These are phyloP conservation scores for Biscogniauxia marginata DNA, from an alignment of 2,329 filamentous ascomycete genomes.

Conservation along the genomic window DNA sequence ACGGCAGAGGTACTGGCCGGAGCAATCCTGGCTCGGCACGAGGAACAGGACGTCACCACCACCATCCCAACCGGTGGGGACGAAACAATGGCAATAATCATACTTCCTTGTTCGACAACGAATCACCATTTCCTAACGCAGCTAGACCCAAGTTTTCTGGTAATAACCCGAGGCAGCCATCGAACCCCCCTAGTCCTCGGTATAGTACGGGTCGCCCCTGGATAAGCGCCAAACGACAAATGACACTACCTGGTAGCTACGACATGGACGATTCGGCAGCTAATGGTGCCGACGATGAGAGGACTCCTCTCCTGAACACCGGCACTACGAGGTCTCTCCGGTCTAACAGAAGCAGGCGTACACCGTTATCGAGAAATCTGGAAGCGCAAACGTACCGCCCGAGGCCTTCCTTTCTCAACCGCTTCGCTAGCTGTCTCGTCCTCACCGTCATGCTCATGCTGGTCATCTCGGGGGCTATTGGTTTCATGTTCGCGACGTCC, in stretches of 20 bases:
- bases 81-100: conserved; percentile 67
- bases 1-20: conserved; percentile 61
- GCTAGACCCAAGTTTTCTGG: conserved; percentile 62
- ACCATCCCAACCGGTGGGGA: conserved; percentile 72
- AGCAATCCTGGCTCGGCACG: conserved; percentile 61
- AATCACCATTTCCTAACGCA: conserved; percentile 73
- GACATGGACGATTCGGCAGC: conserved; percentile 78
- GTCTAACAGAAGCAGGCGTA: conserved; percentile 58
- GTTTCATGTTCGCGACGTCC: conserved; percentile 88
- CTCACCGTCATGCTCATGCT: conserved; percentile 79
- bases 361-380: conserved; percentile 60
- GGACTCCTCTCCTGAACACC: conserved; percentile 70
- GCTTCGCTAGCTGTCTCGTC: conserved; percentile 83
- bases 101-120: conserved; percentile 71
- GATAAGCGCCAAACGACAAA: conserved; percentile 48
- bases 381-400: conserved; percentile 70
- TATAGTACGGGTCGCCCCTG: conserved; percentile 34
- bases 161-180: conserved; percentile 56
- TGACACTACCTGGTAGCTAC: conserved; percentile 63
- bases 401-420: conserved; percentile 62
- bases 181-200: conserved; percentile 69
- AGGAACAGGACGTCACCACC: conserved; percentile 72
- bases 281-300: conserved; percentile 78
- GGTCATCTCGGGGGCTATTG: conserved; percentile 79
- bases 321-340: conserved; percentile 55